phyloP scores from a whole-genome alignment of 768 basidiomycete species.

The Termitomyces bulborhizus region DNA sequence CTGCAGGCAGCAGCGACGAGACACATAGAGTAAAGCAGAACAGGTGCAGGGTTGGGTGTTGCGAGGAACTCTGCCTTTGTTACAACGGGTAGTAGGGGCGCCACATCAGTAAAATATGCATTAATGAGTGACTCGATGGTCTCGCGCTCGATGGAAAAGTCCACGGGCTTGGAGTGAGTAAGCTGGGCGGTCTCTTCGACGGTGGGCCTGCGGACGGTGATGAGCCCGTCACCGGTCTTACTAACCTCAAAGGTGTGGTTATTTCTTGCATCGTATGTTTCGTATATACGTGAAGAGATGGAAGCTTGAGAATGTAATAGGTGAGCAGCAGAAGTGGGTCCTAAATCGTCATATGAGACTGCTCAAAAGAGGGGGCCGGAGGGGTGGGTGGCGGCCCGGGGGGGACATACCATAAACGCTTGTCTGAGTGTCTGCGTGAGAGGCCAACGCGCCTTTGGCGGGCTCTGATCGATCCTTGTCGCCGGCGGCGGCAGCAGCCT shows the following conservation, averaged over 20 bases:
- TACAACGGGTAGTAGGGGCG: conserved; percentile 85
- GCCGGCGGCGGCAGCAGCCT: conserved; percentile 10
- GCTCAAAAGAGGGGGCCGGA: conserved; percentile 20
- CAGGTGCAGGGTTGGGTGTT: conserved; percentile 62
- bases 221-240: conserved; percentile 80
- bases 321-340: conserved; percentile 83
- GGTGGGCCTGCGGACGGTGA: conserved; percentile 66
- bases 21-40: conserved; percentile 92
- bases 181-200: conserved; percentile 47
- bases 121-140: conserved; percentile 81
- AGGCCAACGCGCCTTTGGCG: not conserved
- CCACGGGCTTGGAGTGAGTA: conserved; percentile 54
- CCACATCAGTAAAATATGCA: conserved; percentile 84
- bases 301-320: conserved; percentile 86
- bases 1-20: conserved; percentile 85
- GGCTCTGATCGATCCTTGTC: conserved; percentile 34
- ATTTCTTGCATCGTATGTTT: conserved; percentile 82
- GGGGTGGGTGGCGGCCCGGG: not conserved
- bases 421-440: conserved; percentile 37
- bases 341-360: conserved; percentile 47
- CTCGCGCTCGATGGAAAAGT: conserved; percentile 71
- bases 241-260: conserved; percentile 86
- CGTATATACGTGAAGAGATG: conserved; percentile 80
- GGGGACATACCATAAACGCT: conserved; percentile 53
- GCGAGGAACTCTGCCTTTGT: conserved; percentile 85